Evolutionary conservation across 179 eudicot genomes (phyloP).

Genomic region (Spinacia oleracea): DNA sequence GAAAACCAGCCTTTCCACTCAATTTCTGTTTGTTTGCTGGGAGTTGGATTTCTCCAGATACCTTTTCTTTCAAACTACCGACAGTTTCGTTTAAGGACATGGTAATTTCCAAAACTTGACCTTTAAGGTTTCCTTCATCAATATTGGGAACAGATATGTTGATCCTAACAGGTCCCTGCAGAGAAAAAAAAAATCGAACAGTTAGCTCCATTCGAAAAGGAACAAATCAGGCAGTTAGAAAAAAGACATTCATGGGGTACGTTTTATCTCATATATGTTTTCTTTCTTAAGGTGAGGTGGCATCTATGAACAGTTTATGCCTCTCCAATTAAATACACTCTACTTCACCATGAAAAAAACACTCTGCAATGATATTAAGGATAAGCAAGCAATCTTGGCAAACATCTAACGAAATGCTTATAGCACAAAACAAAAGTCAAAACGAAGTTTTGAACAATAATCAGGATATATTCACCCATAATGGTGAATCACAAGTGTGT

Average conservation of each 20-base stretch:
- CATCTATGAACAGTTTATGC: background rate
- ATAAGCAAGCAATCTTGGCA: too few species aligned
- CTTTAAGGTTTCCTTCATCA: conserved; percentile 94
- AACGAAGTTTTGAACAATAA: too few species aligned
- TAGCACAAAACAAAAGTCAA: too few species aligned
- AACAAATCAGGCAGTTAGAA: background rate
- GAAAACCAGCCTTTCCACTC: conserved; percentile 97
- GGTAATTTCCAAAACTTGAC: conserved; percentile 80
- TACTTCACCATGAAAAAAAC: too few species aligned
- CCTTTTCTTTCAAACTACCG: conserved; percentile 85
- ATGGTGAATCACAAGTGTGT: too few species aligned
- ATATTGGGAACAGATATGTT: conserved; percentile 75
- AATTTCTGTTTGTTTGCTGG: conserved; percentile 94
- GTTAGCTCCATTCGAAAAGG: background rate
- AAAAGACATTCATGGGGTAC: background rate
- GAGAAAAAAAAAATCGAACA: conserved; percentile 17
- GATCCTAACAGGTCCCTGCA: conserved; percentile 83
- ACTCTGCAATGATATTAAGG: background rate
- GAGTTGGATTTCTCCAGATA: conserved; percentile 93
- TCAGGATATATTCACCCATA: too few species aligned
- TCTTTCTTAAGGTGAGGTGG: too few species aligned
- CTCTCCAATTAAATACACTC: too few species aligned
- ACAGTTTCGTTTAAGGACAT: conserved; percentile 81
- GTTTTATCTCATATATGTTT: background rate
- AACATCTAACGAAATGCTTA: too few species aligned